A percentile compares a stretch with the other conserved stretches of the same genome.
Evolutionary conservation across 805 yeast species (phyloP).

Genomic region (Torulaspora indica): DNA sequence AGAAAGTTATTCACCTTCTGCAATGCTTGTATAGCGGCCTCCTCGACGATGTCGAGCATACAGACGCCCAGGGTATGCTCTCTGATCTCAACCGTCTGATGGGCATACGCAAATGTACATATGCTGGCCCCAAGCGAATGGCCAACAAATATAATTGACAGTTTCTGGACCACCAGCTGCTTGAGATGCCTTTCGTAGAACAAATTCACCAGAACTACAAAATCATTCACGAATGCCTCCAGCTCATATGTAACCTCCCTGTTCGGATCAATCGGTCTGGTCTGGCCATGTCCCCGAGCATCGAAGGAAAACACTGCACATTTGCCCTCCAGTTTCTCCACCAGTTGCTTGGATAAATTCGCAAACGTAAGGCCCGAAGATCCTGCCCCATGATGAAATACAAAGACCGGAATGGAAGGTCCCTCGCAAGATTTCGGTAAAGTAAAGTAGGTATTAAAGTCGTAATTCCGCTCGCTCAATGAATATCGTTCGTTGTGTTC

Average conservation of each 20-base stretch:
- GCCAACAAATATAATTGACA: constrained; percentile 60
- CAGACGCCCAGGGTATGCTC: constrained; percentile 56
- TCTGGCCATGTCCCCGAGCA: constrained; percentile 78
- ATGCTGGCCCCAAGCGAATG: constrained; percentile 94
- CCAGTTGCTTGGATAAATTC: constrained; percentile 40
- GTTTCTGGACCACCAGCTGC: constrained; percentile 8
- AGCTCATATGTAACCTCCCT: constrained; percentile 42
- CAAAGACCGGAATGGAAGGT: constrained; percentile 48
- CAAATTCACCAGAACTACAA: constrained; percentile 42
- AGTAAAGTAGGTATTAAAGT: constrained; percentile 53
- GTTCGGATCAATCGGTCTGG: constrained; percentile 30
- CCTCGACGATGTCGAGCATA: constrained; percentile 91
- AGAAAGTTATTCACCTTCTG: constrained; percentile 64
- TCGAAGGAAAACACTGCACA: constrained; percentile 74
- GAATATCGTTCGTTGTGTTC: constrained; percentile 14
- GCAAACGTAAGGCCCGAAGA: constrained; percentile 80
- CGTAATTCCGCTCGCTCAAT: constrained; percentile 17
- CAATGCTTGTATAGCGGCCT: constrained; percentile 73
- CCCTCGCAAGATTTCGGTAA: constrained; percentile 41
- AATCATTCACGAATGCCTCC: constrained; percentile 54
- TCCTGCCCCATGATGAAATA: constrained; percentile 95
- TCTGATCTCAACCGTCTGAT: constrained; percentile 19
- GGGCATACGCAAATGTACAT: constrained; percentile 48
- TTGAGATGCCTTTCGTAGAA: constrained; percentile 32
- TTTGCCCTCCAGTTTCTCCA: constrained; percentile 31